Conservation (phyloP, 2,329 filamentous ascomycete genomes). For the Colletotrichum lindemuthianum region DNA sequence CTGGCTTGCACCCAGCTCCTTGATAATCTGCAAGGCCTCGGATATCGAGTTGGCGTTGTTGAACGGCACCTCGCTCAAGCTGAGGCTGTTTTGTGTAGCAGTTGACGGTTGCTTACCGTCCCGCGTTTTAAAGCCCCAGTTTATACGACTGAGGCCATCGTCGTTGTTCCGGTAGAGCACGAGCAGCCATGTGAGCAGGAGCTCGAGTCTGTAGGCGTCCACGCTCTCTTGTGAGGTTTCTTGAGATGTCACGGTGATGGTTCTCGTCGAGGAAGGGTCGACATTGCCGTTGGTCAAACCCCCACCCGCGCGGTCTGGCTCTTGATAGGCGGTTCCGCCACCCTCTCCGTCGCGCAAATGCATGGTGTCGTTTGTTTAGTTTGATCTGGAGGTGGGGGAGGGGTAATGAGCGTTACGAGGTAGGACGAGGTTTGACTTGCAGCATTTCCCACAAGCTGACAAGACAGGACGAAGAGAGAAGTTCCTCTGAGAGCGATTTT, state of each 20-base stretch:
- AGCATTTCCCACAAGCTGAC: conserved; percentile 23
- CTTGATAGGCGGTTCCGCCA: conserved; percentile 34
- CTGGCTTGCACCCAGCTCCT: conserved; percentile 11
- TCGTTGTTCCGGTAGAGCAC: conserved; percentile 39
- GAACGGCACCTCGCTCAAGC: conserved; percentile 34
- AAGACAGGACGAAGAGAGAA: conserved; percentile 11
- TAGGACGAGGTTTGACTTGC: conserved; percentile 9
- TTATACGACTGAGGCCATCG: conserved; percentile 33
- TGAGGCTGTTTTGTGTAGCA: conserved; percentile 18
- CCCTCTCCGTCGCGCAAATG: conserved; percentile 36
- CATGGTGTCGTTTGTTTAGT: conserved; percentile 29
- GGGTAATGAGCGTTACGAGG: conserved; percentile 37
- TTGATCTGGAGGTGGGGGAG: conserved; percentile 36
- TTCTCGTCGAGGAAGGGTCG: conserved; percentile 34
- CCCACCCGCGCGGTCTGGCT: conserved; percentile 14
- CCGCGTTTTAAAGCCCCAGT: conserved; percentile 33
- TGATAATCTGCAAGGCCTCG: conserved; percentile 29
- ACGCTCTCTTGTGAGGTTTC: conserved; percentile 13
- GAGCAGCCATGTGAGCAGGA: conserved; percentile 40
- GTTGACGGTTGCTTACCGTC: conserved; percentile 23
- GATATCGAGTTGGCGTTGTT: conserved; percentile 33
- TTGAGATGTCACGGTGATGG: conserved; percentile 20
- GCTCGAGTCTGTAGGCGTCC: conserved; percentile 31
- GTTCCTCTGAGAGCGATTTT: conserved; percentile 11
- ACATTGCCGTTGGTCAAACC: conserved; percentile 19